Conservation (phyloP, 768 basidiomycete genomes). For the Suillus paluster region DNA sequence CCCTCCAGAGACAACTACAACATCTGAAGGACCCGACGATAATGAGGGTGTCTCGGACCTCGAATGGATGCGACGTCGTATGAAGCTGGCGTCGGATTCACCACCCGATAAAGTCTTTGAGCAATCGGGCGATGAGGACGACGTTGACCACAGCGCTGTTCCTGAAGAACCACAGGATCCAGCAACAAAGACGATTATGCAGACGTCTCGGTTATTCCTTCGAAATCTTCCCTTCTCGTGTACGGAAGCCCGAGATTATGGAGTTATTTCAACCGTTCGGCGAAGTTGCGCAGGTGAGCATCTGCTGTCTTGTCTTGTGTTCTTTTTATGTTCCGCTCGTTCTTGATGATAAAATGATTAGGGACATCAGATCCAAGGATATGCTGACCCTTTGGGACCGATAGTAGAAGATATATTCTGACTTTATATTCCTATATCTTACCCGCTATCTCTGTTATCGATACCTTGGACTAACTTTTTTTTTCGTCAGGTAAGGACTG, state of each 20-base stretch:
- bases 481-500: constrained; percentile 26
- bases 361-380: constrained; percentile 52
- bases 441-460: too few relatives aligned
- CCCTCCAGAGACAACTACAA: background rate
- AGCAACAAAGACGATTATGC: constrained; percentile 56
- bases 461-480: too few relatives aligned
- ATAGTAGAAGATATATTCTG: too few relatives aligned
- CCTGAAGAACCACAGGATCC: constrained; percentile 34
- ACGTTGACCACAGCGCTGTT: constrained; percentile 9
- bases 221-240: constrained; percentile 95
- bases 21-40: constrained; percentile 12
- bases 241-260: constrained; percentile 68
- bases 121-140: constrained; percentile 64
- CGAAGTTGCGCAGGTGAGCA: constrained; percentile 72
- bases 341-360: constrained; percentile 47
- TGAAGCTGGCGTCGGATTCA: constrained; percentile 45
- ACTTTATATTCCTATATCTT: too few relatives aligned
- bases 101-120: constrained; percentile 55
- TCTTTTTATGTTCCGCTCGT: constrained; percentile 11
- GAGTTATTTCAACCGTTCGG: constrained; percentile 73
- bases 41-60: constrained; percentile 59
- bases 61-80: constrained; percentile 76
- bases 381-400: too few relatives aligned
- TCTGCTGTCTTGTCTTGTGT: background rate
- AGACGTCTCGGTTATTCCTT: constrained; percentile 83